These are phyloP conservation scores for Exophiala mesophila DNA, from an alignment of 2,329 filamentous ascomycete genomes.

Conservation along the genomic window DNA sequence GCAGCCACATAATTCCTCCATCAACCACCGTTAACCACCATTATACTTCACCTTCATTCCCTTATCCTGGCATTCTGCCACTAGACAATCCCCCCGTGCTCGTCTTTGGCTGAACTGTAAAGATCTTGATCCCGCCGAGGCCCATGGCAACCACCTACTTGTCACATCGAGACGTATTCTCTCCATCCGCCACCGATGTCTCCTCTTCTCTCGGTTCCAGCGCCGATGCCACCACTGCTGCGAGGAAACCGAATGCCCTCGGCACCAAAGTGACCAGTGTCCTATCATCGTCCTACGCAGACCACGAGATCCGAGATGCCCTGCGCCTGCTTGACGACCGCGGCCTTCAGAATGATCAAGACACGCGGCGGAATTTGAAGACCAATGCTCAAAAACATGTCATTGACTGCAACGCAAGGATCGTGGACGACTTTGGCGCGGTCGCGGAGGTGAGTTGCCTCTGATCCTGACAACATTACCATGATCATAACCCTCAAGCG, in stretches of 20 bases:
- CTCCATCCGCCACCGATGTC: constrained; percentile 10
- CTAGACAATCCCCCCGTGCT: too few species aligned
- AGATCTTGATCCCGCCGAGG: too few species aligned
- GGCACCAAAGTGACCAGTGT: constrained; percentile 78
- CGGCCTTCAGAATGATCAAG: constrained; percentile 66
- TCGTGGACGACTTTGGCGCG: constrained; percentile 80
- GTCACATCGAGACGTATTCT: constrained; percentile 11
- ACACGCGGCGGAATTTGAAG: constrained; percentile 72
- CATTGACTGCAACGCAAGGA: constrained; percentile 84
- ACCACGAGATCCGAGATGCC: constrained; percentile 84
- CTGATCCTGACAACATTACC: background rate
- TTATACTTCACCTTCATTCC: too few species aligned
- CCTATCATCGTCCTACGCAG: constrained; percentile 86
- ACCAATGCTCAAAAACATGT: constrained; percentile 68
- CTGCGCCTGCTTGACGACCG: constrained; percentile 71
- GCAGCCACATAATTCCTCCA: too few species aligned
- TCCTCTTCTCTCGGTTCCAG: constrained; percentile 9
- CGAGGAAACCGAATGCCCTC: constrained; percentile 54
- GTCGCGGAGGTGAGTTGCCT: constrained; percentile 68
- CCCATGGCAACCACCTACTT: constrained; percentile 14
- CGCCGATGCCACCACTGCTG: constrained; percentile 8
- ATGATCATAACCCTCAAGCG: too few species aligned
- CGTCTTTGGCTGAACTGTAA: too few species aligned
- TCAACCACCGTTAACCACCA: too few species aligned
- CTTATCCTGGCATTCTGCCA: too few species aligned